These are phyloP conservation scores for Hericium erinaceus DNA, from an alignment of 768 basidiomycete genomes.

Conservation along the genomic window DNA sequence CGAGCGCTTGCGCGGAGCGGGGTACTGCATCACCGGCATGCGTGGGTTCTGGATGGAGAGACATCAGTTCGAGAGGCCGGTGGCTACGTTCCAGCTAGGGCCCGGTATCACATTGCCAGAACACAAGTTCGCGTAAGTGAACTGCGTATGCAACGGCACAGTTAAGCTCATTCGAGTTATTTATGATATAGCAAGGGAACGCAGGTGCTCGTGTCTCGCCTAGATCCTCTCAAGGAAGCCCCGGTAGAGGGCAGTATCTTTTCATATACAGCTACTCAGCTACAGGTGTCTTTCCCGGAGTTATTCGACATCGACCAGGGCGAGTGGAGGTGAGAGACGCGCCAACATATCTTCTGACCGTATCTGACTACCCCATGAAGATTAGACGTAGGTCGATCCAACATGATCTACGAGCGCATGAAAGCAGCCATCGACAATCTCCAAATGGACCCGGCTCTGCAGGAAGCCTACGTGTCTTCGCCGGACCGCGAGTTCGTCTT, in stretches of 20 bases:
- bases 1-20: constrained; percentile 51
- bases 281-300: constrained; percentile 52
- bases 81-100: constrained; percentile 57
- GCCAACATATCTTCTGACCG: background rate
- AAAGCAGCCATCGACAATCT: constrained; percentile 51
- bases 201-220: constrained; percentile 52
- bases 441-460: constrained; percentile 38
- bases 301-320: constrained; percentile 32
- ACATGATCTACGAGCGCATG: constrained; percentile 63
- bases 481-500: constrained; percentile 43
- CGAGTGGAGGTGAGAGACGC: constrained; percentile 33
- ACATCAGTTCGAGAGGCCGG: constrained; percentile 53
- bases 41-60: constrained; percentile 60
- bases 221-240: constrained; percentile 51
- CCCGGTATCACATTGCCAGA: constrained; percentile 55
- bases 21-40: constrained; percentile 61
- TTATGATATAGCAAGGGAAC: constrained; percentile 48
- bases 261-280: constrained; percentile 36
- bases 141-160: constrained; percentile 2
- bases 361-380: constrained; percentile 13
- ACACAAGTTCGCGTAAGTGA: constrained; percentile 59
- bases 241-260: constrained; percentile 49
- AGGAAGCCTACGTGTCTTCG: constrained; percentile 23
- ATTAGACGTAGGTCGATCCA: constrained; percentile 62
- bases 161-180: background rate